These are phyloP conservation scores for Priceomyces carsonii DNA, from an alignment of 805 yeast genomes.

Conservation along the genomic window DNA sequence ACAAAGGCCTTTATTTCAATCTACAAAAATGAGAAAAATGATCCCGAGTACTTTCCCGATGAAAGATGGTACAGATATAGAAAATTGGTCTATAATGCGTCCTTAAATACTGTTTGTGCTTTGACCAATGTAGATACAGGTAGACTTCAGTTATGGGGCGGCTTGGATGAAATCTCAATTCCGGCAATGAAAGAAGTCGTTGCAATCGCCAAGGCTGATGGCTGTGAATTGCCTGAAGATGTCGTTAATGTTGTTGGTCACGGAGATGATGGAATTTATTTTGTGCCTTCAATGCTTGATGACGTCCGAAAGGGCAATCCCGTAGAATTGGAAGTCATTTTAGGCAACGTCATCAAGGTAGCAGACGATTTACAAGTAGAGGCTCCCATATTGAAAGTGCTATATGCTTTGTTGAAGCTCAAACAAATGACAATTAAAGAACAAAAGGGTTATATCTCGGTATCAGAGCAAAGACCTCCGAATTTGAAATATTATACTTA, in stretches of 20 bases:
- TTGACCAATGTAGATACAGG: slow-evolving; percentile 27
- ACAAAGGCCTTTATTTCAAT: slow-evolving; percentile 22
- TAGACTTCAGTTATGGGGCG: slow-evolving; percentile 20
- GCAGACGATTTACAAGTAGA: slow-evolving; percentile 17
- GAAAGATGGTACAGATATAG: slow-evolving; percentile 50
- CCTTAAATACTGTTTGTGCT: slow-evolving; percentile 55
- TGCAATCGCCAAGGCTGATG: slow-evolving; percentile 22
- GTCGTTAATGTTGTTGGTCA: slow-evolving; percentile 19
- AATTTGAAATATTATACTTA: too few relatives aligned
- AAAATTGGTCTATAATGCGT: slow-evolving; percentile 69
- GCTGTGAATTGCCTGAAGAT: slow-evolving; percentile 13
- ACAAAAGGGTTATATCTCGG: slow-evolving; percentile 14
- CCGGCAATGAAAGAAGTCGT: slow-evolving; percentile 21
- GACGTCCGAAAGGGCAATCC: slow-evolving; percentile 19
- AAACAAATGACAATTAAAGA: slow-evolving; percentile 20
- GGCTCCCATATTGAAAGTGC: slow-evolving; percentile 16
- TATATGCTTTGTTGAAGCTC: slow-evolving; percentile 17
- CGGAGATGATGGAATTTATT: slow-evolving; percentile 17
- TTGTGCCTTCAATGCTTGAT: slow-evolving; percentile 26
- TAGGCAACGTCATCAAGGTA: slow-evolving; percentile 20
- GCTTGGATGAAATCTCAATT: slow-evolving; percentile 15
- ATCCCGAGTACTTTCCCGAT: slow-evolving; percentile 19
- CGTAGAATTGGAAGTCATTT: slow-evolving; percentile 21
- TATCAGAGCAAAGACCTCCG: slow-evolving; percentile 21
- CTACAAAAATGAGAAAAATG: slow-evolving; percentile 23